Evolutionary conservation across 257 asterid species (phyloP).

Genomic region (Paulownia fortunei): DNA sequence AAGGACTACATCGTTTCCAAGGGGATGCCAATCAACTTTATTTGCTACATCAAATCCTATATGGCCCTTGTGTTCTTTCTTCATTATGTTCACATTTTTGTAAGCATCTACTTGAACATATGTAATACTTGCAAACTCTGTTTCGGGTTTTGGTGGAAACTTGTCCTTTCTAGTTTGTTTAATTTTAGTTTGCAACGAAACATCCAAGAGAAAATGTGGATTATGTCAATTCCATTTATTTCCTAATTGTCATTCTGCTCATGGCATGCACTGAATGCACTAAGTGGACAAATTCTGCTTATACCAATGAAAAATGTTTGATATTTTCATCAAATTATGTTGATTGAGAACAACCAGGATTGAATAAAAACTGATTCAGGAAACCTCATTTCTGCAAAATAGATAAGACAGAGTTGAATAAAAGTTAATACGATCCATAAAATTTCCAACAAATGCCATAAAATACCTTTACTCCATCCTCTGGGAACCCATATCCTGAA

Average conservation of each 20-base stretch:
- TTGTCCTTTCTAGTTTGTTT: no score
- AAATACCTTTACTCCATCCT: conserved; percentile 79
- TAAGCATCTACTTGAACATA: no score
- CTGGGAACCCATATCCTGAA: conserved; percentile 82
- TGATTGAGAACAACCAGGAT: background rate
- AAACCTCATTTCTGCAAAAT: background rate
- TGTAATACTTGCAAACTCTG: no score
- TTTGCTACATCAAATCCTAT: no score
- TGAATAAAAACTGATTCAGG: background rate
- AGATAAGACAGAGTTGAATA: background rate
- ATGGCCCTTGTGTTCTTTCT: no score
- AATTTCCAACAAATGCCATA: background rate
- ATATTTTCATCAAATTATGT: background rate
- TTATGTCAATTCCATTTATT: background rate
- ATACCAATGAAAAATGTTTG: background rate
- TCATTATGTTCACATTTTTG: no score
- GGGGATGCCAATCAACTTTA: no score
- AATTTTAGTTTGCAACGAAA: no score
- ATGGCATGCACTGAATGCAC: no score
- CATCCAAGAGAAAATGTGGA: background rate
- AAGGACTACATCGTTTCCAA: background rate
- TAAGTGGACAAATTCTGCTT: background rate
- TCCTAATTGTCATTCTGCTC: background rate
- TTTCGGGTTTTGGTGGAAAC: no score
- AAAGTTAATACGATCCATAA: background rate